phyloP scores from a whole-genome alignment of 129 eudicot species.

The Saussurea involucrata region DNA sequence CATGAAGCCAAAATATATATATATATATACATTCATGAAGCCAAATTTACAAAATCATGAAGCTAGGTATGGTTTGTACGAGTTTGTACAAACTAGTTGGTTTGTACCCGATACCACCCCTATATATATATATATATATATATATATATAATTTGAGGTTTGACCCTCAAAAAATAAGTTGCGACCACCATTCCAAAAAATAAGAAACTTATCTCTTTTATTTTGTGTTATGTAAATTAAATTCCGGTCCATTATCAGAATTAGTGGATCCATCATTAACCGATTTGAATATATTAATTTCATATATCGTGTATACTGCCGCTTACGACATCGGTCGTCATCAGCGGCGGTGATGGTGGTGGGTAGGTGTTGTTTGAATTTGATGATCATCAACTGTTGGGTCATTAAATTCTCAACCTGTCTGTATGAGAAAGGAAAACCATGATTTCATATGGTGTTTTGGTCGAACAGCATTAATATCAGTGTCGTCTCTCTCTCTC shows the following conservation, averaged over 20 bases:
- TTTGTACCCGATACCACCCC: no score
- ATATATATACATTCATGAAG: no score
- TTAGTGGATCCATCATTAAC: not conserved
- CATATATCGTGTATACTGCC: not conserved
- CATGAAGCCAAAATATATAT: no score
- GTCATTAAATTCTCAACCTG: constrained; percentile 22
- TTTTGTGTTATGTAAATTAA: no score
- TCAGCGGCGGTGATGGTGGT: constrained; percentile 8
- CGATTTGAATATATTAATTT: not conserved
- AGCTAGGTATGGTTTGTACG: no score
- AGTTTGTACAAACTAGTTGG: no score
- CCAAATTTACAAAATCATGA: no score
- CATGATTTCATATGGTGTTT: not conserved
- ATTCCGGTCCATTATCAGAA: not conserved
- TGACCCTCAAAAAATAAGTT: no score
- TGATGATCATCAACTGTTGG: constrained; percentile 4
- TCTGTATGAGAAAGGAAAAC: constrained; percentile 1
- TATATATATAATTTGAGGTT: no score
- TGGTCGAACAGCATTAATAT: constrained; percentile 8
- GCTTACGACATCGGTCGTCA: not conserved
- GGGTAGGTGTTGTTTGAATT: constrained; percentile 12
- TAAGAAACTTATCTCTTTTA: no score
- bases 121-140: no score
- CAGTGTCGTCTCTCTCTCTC: not conserved
- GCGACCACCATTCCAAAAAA: no score